A percentile compares a stretch with the other conserved stretches of the same genome.
phyloP scores from a whole-genome alignment of 768 basidiomycete genomes.

The Coprinopsis cinerea region DNA sequence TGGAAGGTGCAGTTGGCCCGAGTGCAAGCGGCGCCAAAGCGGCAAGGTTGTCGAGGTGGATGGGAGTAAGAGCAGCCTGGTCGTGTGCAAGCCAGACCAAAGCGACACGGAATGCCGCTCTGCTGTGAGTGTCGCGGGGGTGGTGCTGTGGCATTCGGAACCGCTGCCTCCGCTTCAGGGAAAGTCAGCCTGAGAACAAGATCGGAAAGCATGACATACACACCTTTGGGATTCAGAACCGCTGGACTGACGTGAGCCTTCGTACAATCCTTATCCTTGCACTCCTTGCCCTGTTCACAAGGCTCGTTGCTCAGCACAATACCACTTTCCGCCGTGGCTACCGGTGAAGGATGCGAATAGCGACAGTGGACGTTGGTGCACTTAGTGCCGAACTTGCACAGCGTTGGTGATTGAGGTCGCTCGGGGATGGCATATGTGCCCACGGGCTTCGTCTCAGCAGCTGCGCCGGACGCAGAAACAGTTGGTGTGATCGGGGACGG shows the following conservation, averaged over 20 bases:
- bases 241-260: conserved; percentile 91
- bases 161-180: conserved; percentile 31
- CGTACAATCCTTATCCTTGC: conserved; percentile 91
- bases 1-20: conserved; percentile 83
- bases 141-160: conserved; percentile 28
- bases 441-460: conserved; percentile 21
- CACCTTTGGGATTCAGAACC: conserved; percentile 61
- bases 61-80: conserved; percentile 66
- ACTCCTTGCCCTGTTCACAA: conserved; percentile 84
- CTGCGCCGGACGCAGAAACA: conserved; percentile 24
- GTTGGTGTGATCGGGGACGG: conserved; percentile 19
- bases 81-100: conserved; percentile 66
- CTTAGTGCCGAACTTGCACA: conserved; percentile 91
- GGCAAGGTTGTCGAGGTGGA: conserved; percentile 61
- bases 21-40: conserved; percentile 83
- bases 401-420: conserved; percentile 77
- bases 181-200: conserved; percentile 13
- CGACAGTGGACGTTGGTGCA: conserved; percentile 88
- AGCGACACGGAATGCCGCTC: conserved; percentile 50
- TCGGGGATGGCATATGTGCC: conserved; percentile 58
- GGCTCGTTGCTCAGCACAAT: conserved; percentile 91
- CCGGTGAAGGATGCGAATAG: conserved; percentile 95
- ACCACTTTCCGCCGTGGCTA: conserved; percentile 91
- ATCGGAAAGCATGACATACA: conserved; percentile 13
- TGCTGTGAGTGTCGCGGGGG: conserved; percentile 13